Base-by-base conservation (phyloP, 2,329 filamentous ascomycete species). In the Trichophyton schoenleinii region DNA sequence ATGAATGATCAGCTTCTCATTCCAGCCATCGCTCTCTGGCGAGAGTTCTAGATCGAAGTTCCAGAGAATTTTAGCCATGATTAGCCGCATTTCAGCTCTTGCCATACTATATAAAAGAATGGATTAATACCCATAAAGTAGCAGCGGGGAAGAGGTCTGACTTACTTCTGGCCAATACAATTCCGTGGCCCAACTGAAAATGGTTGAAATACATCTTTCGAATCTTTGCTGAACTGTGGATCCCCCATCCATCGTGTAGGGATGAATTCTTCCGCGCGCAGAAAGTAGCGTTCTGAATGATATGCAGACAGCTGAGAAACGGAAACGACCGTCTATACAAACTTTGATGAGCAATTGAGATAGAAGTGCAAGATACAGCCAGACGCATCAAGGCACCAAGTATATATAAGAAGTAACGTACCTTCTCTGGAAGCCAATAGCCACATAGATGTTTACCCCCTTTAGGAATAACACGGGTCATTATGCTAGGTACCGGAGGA, bases 1-100 rank as follows among this genome's bases (percentile, higher is more conserved):
- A 22, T 58, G 42, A 22, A 58, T n/a, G 7, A 3, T 15, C 2
- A 13, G 41, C 13, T 44, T n/a, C 7, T 22, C 46, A 3, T 61
- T 25, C 66, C 64, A 68, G 25, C 66, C 62, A 8, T 60, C 31
- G 22, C 46, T 57, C 34, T 65, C 62, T 7, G 64, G 58, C n/a
- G 59, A 42, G 18, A 67, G 52, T 41, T 67, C 64, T n/a, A 67
- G 18, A 59, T 70, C 68, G 60, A 68, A 70, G 22, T 64, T 62
- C 62, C 64, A 68, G 2, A 68, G 46, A 41, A 69, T 18, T 55
- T 64, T 66, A 3, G 60, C 52, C 20, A 68, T 13, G 22, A 67
- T 66, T 28, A 66, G 42, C 9, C 65, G 61, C 58, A 70, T 64
- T 59, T 69, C 68, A n/a, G 60, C 59, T 59, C 64, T 66, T 3